Evolutionary conservation across 495 filamentous ascomycete genomes (phyloP), one percentile per base, ranked within the genome.

Genomic region (Podospora pseudopauciseta): DNA sequence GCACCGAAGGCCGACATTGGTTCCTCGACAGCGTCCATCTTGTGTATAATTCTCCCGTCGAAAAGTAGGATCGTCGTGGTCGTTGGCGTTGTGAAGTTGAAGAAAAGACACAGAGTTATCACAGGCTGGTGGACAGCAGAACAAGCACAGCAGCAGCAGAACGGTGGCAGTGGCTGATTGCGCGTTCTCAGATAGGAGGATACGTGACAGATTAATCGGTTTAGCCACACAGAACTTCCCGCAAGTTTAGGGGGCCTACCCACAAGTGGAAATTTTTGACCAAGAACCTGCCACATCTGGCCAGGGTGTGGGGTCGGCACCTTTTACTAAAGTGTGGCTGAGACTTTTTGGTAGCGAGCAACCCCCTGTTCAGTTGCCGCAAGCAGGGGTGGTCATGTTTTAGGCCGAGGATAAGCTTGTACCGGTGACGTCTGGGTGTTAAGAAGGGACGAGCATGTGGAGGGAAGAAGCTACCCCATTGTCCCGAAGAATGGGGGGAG

Each of bases 1-100:
- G 72, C 67, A 71, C 74, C 72, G 53, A 77, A 77, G 18, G 75
- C 74, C 74, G 75, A 73, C 32, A 63, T 68, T 27, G 70, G 74
- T 65, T 77, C 74, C 15, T 74, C 74, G 20, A 62, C 49, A 62
- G 63, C 63, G 20, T 77, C 74, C 75, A 77, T 77, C 11, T 58
- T 55, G 20, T 66, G 67, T 6, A 34, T 63, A 28, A n/a, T 27
- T 32, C 4, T 39, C n/a, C n/a, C 61, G 13, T 20, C 7, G 2
- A 13, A 49, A 16, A 49, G 18, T 32, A 32, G 30, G 30, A 32
- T 32, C 30, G 30, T 32, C 30, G 30, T 32, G 5, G 3, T 32
- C 5, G 30, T 32, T 7, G 30, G 4, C 30, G 30, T 32, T 32
- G 30, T 32, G 30, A 32, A 32, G 30, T 0, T 5, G 30, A 32